A percentile compares a stretch with the other conserved stretches of the same genome.
Evolutionary conservation across 306 rosid species (phyloP).

Genomic region (Acmispon strigosus): DNA sequence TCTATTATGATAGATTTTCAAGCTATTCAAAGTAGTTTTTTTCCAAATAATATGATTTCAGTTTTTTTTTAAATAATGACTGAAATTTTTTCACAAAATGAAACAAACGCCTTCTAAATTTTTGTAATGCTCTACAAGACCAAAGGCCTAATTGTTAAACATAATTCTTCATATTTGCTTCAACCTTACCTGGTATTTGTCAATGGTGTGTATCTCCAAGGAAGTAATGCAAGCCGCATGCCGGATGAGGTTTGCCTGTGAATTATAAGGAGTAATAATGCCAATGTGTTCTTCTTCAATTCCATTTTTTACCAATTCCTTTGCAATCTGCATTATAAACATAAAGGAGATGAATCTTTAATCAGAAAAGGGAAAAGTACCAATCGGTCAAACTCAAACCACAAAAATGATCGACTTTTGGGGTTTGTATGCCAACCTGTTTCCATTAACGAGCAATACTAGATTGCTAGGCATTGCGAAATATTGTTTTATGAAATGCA

Average conservation of each 20-base stretch:
- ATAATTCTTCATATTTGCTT: neutral
- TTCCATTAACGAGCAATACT: too few species aligned
- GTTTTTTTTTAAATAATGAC: too few species aligned
- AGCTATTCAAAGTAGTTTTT: too few species aligned
- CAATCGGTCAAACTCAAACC: neutral
- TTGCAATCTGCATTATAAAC: slow-evolving; percentile 47
- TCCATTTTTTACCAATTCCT: slow-evolving; percentile 62
- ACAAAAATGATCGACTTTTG: neutral
- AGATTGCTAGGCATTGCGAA: too few species aligned
- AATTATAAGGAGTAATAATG: slow-evolving; percentile 87
- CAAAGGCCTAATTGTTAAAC: neutral
- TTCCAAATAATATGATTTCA: too few species aligned
- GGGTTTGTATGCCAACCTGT: neutral
- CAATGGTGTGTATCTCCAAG: slow-evolving; percentile 93
- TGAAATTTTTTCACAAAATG: too few species aligned
- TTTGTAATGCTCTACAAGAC: neutral
- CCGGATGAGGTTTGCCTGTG: slow-evolving; percentile 83
- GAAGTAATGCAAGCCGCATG: slow-evolving; percentile 40
- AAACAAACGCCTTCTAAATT: too few species aligned
- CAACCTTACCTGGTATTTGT: slow-evolving; percentile 77
- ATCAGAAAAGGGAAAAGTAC: neutral
- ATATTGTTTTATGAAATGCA: too few species aligned
- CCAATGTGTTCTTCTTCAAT: slow-evolving; percentile 67
- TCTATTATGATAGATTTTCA: too few species aligned
- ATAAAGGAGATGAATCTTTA: neutral